Evolutionary conservation across 306 rosid genomes (phyloP).

Genomic region (Corylus americana): DNA sequence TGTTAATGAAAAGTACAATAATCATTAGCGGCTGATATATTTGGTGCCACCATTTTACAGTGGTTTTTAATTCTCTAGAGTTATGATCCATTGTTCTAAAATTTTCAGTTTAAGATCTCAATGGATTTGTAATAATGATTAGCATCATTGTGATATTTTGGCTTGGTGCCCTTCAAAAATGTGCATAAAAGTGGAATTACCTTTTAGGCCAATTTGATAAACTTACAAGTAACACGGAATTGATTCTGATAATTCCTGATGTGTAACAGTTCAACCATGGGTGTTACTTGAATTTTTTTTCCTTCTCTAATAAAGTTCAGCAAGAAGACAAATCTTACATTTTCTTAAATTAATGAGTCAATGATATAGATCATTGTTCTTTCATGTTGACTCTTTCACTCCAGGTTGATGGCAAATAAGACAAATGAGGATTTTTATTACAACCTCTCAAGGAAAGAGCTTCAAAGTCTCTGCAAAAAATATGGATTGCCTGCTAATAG

Average conservation of each 20-base stretch:
- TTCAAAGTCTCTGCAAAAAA: constrained; percentile 36
- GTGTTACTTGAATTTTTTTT: neutral
- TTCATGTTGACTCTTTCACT: constrained; percentile 34
- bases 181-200: neutral
- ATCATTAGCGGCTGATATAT: neutral
- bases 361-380: constrained; percentile 6
- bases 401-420: constrained; percentile 33
- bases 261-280: neutral
- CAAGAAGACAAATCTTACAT: constrained; percentile 5
- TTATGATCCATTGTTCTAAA: too few relatives aligned
- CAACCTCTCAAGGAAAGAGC: constrained; percentile 39
- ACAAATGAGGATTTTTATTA: constrained; percentile 26
- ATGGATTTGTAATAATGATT: too few relatives aligned
- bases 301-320: neutral
- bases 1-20: neutral
- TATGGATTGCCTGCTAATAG: constrained; percentile 42
- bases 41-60: too few relatives aligned
- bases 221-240: neutral
- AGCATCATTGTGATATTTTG: neutral
- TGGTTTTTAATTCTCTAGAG: too few relatives aligned
- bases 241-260: neutral
- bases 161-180: neutral
- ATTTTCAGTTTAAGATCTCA: too few relatives aligned
- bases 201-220: neutral
- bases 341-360: neutral